Conservation (phyloP, 176 grass and related monocot genomes). For the Neostapfia colusana region DNA sequence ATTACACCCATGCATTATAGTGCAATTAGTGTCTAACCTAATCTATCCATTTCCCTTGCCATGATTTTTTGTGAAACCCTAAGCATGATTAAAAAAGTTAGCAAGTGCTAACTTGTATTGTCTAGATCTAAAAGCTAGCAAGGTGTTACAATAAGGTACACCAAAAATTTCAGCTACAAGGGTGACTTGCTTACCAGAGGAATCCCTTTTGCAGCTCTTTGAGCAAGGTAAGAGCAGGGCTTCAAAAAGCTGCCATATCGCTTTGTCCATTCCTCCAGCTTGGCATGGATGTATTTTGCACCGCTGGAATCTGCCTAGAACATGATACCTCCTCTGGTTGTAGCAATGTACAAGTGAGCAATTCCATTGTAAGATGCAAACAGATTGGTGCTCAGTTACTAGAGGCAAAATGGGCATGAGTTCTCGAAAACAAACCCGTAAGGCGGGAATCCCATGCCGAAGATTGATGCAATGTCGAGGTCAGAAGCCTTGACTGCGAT, state of each 20-base stretch:
- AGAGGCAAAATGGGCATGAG: conserved; percentile 4
- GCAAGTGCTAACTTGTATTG: neutral
- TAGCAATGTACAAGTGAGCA: neutral
- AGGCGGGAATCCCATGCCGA: conserved; percentile 92
- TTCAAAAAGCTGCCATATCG: conserved; percentile 72
- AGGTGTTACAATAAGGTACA: neutral
- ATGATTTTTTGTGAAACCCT: neutral
- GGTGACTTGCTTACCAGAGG: conserved; percentile 63
- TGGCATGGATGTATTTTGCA: conserved; percentile 69
- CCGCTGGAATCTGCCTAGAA: conserved; percentile 82
- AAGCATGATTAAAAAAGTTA: neutral
- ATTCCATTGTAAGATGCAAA: conserved; percentile 10
- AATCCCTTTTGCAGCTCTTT: conserved; percentile 79
- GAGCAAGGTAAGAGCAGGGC: conserved; percentile 71
- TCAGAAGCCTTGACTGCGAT: conserved; percentile 87
- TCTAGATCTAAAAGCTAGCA: neutral
- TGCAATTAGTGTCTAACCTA: neutral
- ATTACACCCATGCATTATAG: neutral
- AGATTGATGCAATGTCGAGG: conserved; percentile 85
- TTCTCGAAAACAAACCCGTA: conserved; percentile 50
- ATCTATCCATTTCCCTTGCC: too few species aligned
- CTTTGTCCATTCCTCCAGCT: conserved; percentile 74
- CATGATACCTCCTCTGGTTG: conserved; percentile 81
- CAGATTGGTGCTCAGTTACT: neutral
- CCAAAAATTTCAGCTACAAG: neutral